phyloP scores from a whole-genome alignment of 208 protist species.

The Phytomonas serpens region DNA sequence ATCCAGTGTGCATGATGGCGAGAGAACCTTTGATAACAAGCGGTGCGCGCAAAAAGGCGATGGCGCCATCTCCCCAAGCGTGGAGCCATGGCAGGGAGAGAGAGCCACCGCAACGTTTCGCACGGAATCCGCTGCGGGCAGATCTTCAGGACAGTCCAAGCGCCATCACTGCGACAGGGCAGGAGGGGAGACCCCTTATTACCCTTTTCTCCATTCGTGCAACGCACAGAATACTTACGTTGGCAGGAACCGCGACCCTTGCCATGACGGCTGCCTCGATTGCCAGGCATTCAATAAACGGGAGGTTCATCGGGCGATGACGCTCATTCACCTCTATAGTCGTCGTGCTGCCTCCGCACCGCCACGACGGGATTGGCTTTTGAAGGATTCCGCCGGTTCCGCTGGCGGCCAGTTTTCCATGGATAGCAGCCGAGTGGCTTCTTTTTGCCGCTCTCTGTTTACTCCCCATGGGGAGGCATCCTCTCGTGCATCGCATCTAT shows the following conservation, averaged over 20 bases:
- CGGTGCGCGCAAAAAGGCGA: background rate
- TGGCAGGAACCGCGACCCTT: background rate
- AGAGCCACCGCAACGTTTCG: background rate
- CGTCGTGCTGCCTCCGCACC: constrained; percentile 27
- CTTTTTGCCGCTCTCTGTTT: background rate
- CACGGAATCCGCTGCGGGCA: background rate
- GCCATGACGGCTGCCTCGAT: background rate
- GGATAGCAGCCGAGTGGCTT: background rate
- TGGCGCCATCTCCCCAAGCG: background rate
- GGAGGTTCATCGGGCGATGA: constrained; percentile 14
- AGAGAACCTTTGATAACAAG: background rate
- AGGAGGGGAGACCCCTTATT: background rate
- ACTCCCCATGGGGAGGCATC: background rate
- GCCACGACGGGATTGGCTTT: constrained; percentile 13
- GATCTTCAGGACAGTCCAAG: background rate
- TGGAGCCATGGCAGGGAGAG: background rate
- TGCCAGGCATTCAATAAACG: background rate
- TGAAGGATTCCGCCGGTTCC: background rate
- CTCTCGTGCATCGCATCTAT: background rate
- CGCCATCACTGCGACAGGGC: background rate
- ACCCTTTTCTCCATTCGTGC: background rate
- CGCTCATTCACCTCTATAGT: constrained; percentile 22
- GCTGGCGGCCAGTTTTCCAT: background rate
- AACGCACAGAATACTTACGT: background rate
- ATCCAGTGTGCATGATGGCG: background rate